Evolutionary conservation across 306 rosid species (phyloP).

Genomic region (Medicago arabica): DNA sequence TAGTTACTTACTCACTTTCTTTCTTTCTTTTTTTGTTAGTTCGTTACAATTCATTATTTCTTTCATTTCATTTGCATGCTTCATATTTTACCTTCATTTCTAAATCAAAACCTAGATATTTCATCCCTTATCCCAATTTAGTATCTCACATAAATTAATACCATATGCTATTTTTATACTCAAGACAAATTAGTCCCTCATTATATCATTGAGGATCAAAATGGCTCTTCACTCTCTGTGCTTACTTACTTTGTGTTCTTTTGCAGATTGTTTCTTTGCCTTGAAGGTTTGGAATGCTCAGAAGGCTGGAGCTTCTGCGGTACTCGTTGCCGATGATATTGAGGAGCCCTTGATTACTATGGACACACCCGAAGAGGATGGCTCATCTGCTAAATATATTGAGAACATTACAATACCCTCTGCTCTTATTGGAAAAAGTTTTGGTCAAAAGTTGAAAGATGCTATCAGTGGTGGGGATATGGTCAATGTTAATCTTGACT

Average conservation of each 20-base stretch:
- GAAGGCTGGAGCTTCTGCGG: slow-evolving; percentile 99
- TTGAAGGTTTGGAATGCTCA: slow-evolving; percentile 99
- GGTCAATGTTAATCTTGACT: slow-evolving; percentile 94
- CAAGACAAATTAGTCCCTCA: too few species aligned
- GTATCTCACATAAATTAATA: too few species aligned
- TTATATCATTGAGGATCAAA: too few species aligned
- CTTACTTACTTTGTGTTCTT: slow-evolving; percentile 29
- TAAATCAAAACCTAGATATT: too few species aligned
- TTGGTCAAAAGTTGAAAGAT: slow-evolving; percentile 77
- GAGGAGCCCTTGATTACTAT: slow-evolving; percentile 88
- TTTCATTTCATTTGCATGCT: background rate
- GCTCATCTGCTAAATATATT: slow-evolving; percentile 76
- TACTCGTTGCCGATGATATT: slow-evolving; percentile 90
- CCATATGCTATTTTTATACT: too few species aligned
- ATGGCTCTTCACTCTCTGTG: background rate
- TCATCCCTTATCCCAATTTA: too few species aligned
- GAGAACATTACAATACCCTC: slow-evolving; percentile 96
- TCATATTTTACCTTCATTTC: slow-evolving; percentile 34
- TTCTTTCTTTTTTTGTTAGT: too few species aligned
- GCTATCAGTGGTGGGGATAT: slow-evolving; percentile 75
- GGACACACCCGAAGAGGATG: slow-evolving; percentile 96
- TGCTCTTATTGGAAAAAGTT: slow-evolving; percentile 86
- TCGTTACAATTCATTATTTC: too few species aligned
- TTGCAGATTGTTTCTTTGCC: slow-evolving; percentile 96
- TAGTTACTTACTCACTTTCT: slow-evolving; percentile 42